Evolutionary conservation across 192 early-diverging fungal genomes (phyloP), one percentile per base, ranked within the genome.

Genomic region (Coemansia sp.): DNA sequence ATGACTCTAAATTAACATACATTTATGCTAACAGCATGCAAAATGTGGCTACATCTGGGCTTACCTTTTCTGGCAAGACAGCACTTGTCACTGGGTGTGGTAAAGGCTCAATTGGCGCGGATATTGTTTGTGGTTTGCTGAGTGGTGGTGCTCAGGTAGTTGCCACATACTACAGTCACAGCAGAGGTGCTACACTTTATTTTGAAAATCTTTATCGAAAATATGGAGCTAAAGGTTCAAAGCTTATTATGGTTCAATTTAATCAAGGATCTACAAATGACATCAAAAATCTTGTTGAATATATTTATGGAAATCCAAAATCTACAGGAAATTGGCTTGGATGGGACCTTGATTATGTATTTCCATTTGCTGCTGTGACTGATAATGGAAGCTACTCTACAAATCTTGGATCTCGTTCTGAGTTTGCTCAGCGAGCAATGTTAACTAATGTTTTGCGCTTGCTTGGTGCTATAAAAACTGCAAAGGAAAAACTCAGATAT

Each of bases 211-310:
- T 98, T 62, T 98, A 93, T 79, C 86, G 93, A 58, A 73, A 76
- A 18, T 85, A 87, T 67, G 95, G 93, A 17, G 86, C 93, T 30
- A 87, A 87, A 60, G 91, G 90, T 37, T 88, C 90, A 1, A 78
- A 85, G 39, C 81, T 98, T 48, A 81, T 95, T 38, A 87, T 98
- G n/a, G 93, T 95, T 22, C 93, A 93, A 11, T 98, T 98, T 81
- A 98, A 98, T 70, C 90, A 87, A 56, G 92, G 86, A 47, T 94
- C 93, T 1, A 81, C 84, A 64, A 85, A 88, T 63, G 95, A 98
- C 74, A 83, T 89, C 25, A 72, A 83, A 50, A 67, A 83, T 19
- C 71, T 95, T 21, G 80, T 95, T 44, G 73, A 90, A 62, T 98
- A 92, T 73, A 90, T 94, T 44, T 95, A 93, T 67, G 12, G 7